phyloP scores from a whole-genome alignment of 2,329 filamentous ascomycete genomes.

The Sporothrix variecibatus region DNA sequence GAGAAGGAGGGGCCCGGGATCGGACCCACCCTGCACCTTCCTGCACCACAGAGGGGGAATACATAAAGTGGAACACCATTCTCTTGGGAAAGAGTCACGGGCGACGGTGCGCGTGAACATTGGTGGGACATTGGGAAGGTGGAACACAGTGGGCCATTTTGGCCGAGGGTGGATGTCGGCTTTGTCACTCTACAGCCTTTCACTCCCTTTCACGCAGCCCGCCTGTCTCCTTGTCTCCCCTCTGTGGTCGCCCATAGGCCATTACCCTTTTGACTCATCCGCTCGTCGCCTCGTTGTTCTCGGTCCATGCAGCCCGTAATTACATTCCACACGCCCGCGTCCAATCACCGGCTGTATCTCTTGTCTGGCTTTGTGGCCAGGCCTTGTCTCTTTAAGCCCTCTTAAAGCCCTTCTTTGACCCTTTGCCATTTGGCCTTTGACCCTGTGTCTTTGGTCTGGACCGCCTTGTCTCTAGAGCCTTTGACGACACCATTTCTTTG shows the following conservation, averaged over 20 bases:
- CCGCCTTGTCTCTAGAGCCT: neutral
- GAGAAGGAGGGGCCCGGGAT: slow-evolving; percentile 11
- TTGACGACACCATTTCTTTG: neutral
- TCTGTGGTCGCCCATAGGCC: neutral
- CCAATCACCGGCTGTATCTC: neutral
- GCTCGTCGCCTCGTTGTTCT: neutral
- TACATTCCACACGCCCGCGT: neutral
- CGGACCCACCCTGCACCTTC: slow-evolving; percentile 7
- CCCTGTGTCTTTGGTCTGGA: neutral
- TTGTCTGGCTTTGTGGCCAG: neutral
- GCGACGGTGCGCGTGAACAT: neutral
- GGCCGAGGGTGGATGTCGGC: slow-evolving; percentile 11
- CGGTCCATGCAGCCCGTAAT: slow-evolving; percentile 14
- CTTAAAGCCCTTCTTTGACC: neutral
- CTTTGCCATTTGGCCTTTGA: neutral
- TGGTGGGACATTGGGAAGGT: neutral
- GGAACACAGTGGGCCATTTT: neutral
- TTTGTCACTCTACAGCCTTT: neutral
- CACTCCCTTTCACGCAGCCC: neutral
- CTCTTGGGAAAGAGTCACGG: slow-evolving; percentile 15
- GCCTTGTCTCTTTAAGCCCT: neutral
- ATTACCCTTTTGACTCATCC: slow-evolving; percentile 13
- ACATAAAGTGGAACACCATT: neutral
- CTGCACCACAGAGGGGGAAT: neutral
- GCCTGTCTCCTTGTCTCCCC: neutral